Evolutionary conservation across 352 stramenopile species (phyloP).

Genomic region (Globisporangium paddicum): DNA sequence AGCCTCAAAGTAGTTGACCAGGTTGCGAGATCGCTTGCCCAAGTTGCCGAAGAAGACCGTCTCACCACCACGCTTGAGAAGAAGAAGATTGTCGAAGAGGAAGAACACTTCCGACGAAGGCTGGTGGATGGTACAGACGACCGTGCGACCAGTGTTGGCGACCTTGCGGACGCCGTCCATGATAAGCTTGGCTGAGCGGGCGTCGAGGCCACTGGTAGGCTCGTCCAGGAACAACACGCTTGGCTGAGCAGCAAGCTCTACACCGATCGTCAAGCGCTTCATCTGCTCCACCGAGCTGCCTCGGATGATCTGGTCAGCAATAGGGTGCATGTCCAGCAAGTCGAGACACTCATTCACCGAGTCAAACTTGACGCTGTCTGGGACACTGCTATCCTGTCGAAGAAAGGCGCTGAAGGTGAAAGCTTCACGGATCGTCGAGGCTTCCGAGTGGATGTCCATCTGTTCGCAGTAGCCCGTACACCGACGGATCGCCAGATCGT

Average conservation of each 20-base stretch:
- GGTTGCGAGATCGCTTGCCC: too few relatives aligned
- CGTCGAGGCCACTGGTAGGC: conserved; percentile 74
- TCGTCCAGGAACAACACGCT: conserved; percentile 68
- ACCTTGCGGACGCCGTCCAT: conserved; percentile 79
- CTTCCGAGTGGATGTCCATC: too few relatives aligned
- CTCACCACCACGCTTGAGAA: too few relatives aligned
- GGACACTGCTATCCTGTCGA: too few relatives aligned
- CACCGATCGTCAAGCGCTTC: conserved; percentile 32
- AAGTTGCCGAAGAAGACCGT: too few relatives aligned
- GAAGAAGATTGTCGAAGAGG: too few relatives aligned
- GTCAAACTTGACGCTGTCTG: conserved; percentile 27
- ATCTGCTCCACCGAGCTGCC: conserved; percentile 23
- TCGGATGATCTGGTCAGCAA: neutral
- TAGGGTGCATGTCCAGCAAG: too few relatives aligned
- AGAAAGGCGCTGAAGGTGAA: too few relatives aligned
- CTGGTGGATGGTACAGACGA: conserved; percentile 1
- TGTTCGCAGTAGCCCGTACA: too few relatives aligned
- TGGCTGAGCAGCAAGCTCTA: conserved; percentile 66
- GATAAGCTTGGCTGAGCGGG: conserved; percentile 63
- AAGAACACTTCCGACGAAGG: neutral
- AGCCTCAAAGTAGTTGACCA: conserved; percentile 50
- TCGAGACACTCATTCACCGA: too few relatives aligned
- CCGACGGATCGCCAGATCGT: too few relatives aligned
- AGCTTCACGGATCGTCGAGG: too few relatives aligned
- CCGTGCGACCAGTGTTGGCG: conserved; percentile 27